Evolutionary conservation across 2,329 filamentous ascomycete genomes (phyloP).

Genomic region (Pyrenochaeta sp.): DNA sequence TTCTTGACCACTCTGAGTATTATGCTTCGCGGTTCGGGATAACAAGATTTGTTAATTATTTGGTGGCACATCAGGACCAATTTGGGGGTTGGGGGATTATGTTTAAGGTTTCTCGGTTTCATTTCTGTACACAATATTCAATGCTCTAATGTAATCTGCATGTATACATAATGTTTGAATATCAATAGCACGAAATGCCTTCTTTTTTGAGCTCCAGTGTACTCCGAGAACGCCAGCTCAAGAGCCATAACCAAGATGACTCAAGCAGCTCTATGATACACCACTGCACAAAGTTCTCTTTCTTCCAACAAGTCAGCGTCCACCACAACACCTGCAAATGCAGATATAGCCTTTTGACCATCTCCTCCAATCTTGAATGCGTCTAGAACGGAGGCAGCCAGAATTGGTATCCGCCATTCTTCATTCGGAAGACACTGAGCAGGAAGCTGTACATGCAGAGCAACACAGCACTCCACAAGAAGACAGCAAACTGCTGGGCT

Average conservation of each 20-base stretch:
- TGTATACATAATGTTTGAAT: conserved; percentile 9
- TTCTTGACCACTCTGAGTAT: conserved; percentile 7
- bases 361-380: background rate
- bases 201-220: background rate
- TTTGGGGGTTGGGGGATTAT: background rate
- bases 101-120: background rate
- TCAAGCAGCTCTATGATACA: conserved; percentile 6
- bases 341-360: too few relatives aligned
- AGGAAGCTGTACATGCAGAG: conserved; percentile 92
- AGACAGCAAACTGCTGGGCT: conserved; percentile 80
- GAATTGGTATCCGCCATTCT: conserved; percentile 96
- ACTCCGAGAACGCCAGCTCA: conserved; percentile 2
- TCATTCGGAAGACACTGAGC: conserved; percentile 89
- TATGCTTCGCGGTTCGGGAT: background rate
- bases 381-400: conserved; percentile 84
- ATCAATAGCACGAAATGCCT: background rate
- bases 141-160: conserved; percentile 5
- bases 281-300: background rate
- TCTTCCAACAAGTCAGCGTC: background rate
- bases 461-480: conserved; percentile 80
- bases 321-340: too few relatives aligned
- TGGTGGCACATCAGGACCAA: conserved; percentile 1
- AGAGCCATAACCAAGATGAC: background rate
- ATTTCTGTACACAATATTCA: background rate
- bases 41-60: background rate